These are phyloP conservation scores for Saturnispora saitoi DNA, from an alignment of 805 yeast species.

Conservation along the genomic window DNA sequence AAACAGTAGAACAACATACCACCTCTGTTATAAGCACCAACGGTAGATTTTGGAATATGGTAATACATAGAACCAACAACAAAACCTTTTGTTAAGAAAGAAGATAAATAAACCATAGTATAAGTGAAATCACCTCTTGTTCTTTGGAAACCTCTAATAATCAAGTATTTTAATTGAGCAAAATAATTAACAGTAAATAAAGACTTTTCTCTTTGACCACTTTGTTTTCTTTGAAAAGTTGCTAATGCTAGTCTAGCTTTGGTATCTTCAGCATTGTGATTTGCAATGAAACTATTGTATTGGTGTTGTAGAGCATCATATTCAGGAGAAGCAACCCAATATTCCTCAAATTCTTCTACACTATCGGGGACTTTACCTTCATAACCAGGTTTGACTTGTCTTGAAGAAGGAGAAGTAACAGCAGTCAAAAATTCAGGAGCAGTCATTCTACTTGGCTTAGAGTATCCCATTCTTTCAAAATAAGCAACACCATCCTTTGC, in stretches of 20 bases:
- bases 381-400: slow-evolving; percentile 41
- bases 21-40: slow-evolving; percentile 52
- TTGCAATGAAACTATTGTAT: slow-evolving; percentile 32
- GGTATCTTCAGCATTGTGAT: slow-evolving; percentile 33
- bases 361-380: slow-evolving; percentile 49
- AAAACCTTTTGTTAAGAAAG: slow-evolving; percentile 49
- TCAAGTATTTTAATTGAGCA: slow-evolving; percentile 43
- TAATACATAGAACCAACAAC: slow-evolving; percentile 54
- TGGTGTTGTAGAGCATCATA: slow-evolving; percentile 32
- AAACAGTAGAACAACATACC: slow-evolving; percentile 54
- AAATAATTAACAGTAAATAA: slow-evolving; percentile 34
- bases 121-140: slow-evolving; percentile 53
- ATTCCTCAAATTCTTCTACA: slow-evolving; percentile 47
- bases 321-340: slow-evolving; percentile 52
- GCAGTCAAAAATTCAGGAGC: slow-evolving; percentile 64
- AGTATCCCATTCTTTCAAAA: slow-evolving; percentile 56
- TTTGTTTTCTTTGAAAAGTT: slow-evolving; percentile 30
- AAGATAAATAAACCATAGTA: slow-evolving; percentile 43
- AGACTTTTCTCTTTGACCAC: slow-evolving; percentile 30
- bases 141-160: slow-evolving; percentile 51
- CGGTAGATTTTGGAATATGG: slow-evolving; percentile 41
- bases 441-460: slow-evolving; percentile 57
- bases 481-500: slow-evolving; percentile 45
- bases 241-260: slow-evolving; percentile 36
- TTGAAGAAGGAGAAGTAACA: slow-evolving; percentile 56